A percentile compares a stretch with the other conserved stretches of the same genome.
phyloP scores from a whole-genome alignment of 352 stramenopile species.

The Phytophthora colocasiae region DNA sequence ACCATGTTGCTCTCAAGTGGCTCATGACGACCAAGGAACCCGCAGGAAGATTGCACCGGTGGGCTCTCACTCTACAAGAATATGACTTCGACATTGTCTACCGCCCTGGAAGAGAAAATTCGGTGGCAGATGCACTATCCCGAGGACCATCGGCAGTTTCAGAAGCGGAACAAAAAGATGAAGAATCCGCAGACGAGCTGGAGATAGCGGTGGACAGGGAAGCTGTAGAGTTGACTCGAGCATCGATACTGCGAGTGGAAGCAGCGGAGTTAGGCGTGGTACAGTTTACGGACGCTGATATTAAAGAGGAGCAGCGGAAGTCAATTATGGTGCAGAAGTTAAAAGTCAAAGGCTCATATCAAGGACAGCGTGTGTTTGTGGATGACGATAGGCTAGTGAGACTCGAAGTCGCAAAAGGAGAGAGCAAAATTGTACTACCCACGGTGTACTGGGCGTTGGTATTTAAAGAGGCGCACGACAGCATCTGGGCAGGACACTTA shows the following conservation, averaged over 20 bases:
- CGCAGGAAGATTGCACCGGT: constrained; percentile 12
- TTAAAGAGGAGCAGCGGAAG: not conserved
- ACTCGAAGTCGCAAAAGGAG: not conserved
- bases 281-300: constrained; percentile 3
- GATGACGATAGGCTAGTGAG: not conserved
- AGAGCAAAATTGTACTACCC: not conserved
- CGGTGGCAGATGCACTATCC: constrained; percentile 26
- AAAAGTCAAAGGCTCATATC: not conserved
- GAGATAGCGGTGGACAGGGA: too few relatives aligned
- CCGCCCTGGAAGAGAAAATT: not conserved
- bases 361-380: not conserved
- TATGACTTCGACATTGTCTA: constrained; percentile 30
- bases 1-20: constrained; percentile 25
- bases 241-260: too few relatives aligned
- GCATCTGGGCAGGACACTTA: constrained; percentile 10
- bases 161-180: too few relatives aligned
- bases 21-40: constrained; percentile 17
- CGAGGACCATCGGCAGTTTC: not conserved
- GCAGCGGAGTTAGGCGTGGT: not conserved
- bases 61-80: constrained; percentile 31
- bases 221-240: too few relatives aligned
- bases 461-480: constrained; percentile 17
- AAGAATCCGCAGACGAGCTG: too few relatives aligned
- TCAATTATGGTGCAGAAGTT: constrained; percentile 1
- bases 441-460: constrained; percentile 5